These are phyloP conservation scores for Inosperma sp. DNA, from an alignment of 768 basidiomycete genomes.

Conservation along the genomic window DNA sequence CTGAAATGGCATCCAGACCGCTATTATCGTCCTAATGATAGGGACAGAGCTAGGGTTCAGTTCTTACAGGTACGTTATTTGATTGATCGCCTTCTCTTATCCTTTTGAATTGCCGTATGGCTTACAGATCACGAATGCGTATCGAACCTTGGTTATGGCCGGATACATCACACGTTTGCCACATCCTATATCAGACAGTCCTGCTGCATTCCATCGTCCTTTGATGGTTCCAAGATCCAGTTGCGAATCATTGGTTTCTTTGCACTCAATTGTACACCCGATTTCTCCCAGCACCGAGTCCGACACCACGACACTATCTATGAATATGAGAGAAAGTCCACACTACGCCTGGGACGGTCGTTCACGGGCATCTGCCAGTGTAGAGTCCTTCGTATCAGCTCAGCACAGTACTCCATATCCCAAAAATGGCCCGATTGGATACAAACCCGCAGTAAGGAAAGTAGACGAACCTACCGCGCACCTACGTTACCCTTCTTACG, in stretches of 20 bases:
- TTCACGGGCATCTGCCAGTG: too few relatives aligned
- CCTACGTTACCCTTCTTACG: too few relatives aligned
- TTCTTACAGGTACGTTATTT: conserved; percentile 50
- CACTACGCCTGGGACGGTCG: conserved; percentile 21
- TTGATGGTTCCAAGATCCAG: conserved; percentile 21
- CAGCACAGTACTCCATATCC: too few relatives aligned
- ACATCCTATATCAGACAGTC: conserved; percentile 7
- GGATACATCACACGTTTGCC: conserved; percentile 19
- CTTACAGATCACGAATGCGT: conserved; percentile 51
- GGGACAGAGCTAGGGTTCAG: conserved; percentile 47
- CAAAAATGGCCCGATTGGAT: too few relatives aligned
- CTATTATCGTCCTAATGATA: conserved; percentile 42
- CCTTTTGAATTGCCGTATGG: conserved; percentile 5
- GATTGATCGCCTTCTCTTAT: conserved; percentile 13
- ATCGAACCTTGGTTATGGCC: conserved; percentile 48
- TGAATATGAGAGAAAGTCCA: conserved; percentile 24
- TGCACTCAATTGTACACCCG: conserved; percentile 28
- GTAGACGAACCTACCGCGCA: too few relatives aligned
- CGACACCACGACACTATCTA: conserved; percentile 26
- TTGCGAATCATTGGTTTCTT: conserved; percentile 26
- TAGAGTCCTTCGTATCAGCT: too few relatives aligned
- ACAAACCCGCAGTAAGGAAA: too few relatives aligned
- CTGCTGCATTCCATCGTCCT: conserved; percentile 12
- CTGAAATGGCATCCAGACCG: conserved; percentile 68
- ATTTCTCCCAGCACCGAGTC: conserved; percentile 28